A percentile compares a stretch with the other conserved stretches of the same genome.
These are phyloP conservation scores for Schoenoplectus triqueter DNA, from an alignment of 202 grass and related monocot species.

Conservation along the genomic window DNA sequence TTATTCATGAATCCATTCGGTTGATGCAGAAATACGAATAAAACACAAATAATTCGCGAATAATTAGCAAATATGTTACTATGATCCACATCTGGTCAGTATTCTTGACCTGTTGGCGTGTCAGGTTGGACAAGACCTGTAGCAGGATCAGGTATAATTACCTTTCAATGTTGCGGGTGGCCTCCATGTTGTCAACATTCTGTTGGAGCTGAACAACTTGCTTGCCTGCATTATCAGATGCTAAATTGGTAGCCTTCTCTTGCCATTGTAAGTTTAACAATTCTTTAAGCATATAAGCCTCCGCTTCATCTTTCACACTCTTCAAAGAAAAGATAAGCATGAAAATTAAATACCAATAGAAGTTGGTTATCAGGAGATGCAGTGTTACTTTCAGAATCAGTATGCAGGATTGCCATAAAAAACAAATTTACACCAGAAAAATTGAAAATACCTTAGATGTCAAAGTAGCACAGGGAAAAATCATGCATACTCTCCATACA, in stretches of 20 bases:
- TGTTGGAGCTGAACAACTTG: constrained; percentile 64
- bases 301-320: constrained; percentile 96
- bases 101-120: no score
- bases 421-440: background rate
- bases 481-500: background rate
- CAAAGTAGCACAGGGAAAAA: constrained; percentile 2
- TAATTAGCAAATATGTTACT: no score
- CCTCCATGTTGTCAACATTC: constrained; percentile 60
- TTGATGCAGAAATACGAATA: no score
- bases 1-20: no score
- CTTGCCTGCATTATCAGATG: constrained; percentile 74
- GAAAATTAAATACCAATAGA: background rate
- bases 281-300: constrained; percentile 94
- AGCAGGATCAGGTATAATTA: constrained; percentile 29
- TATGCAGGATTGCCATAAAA: no score
- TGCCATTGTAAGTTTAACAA: constrained; percentile 85
- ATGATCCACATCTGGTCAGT: background rate
- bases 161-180: constrained; percentile 67
- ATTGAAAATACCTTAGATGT: constrained; percentile 10
- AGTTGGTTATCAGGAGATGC: background rate
- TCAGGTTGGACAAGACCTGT: background rate
- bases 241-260: constrained; percentile 79
- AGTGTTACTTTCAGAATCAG: no score
- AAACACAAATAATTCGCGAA: no score
- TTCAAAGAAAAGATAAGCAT: constrained; percentile 45